Percentiles rank a stretch among this genome's conserved stretches.
phyloP scores from a whole-genome alignment of 768 basidiomycete species.

The Kwoniella bestiolae region DNA sequence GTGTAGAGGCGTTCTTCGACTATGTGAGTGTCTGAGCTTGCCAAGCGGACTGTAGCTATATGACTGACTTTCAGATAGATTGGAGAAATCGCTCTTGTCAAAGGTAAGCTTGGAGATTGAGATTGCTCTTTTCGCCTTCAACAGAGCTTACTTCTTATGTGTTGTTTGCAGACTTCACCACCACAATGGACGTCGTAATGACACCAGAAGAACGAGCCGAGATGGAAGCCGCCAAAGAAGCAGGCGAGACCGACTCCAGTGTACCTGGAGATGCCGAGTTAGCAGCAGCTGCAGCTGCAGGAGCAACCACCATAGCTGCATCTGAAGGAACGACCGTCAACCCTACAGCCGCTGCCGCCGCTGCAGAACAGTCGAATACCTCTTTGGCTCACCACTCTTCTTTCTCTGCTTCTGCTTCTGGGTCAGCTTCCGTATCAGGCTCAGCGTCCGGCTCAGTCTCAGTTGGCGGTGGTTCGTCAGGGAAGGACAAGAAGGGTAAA shows the following conservation, averaged over 20 bases:
- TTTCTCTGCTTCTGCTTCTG: slow-evolving; percentile 29
- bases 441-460: slow-evolving; percentile 13
- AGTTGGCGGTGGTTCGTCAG: slow-evolving; percentile 14
- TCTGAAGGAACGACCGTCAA: slow-evolving; percentile 27
- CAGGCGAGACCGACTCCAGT: slow-evolving; percentile 53
- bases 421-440: slow-evolving; percentile 31
- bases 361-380: slow-evolving; percentile 26
- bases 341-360: slow-evolving; percentile 31
- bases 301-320: slow-evolving; percentile 29
- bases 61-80: slow-evolving; percentile 65
- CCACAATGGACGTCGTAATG: slow-evolving; percentile 72
- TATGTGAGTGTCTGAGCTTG: slow-evolving; percentile 68
- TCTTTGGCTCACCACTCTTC: slow-evolving; percentile 39
- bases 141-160: neutral
- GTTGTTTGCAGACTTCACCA: slow-evolving; percentile 69
- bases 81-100: slow-evolving; percentile 94
- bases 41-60: neutral
- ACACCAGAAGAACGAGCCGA: slow-evolving; percentile 90
- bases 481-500: slow-evolving; percentile 56
- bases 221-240: slow-evolving; percentile 73
- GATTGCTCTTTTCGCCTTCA: neutral
- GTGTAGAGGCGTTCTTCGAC: slow-evolving; percentile 75
- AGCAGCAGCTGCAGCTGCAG: slow-evolving; percentile 22
- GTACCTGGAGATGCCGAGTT: slow-evolving; percentile 21
- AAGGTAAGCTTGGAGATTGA: slow-evolving; percentile 59